A percentile compares a stretch with the other conserved stretches of the same genome.
These are phyloP conservation scores for Pezicula neosporulosa DNA, from an alignment of 2,329 filamentous ascomycete species.

Conservation along the genomic window DNA sequence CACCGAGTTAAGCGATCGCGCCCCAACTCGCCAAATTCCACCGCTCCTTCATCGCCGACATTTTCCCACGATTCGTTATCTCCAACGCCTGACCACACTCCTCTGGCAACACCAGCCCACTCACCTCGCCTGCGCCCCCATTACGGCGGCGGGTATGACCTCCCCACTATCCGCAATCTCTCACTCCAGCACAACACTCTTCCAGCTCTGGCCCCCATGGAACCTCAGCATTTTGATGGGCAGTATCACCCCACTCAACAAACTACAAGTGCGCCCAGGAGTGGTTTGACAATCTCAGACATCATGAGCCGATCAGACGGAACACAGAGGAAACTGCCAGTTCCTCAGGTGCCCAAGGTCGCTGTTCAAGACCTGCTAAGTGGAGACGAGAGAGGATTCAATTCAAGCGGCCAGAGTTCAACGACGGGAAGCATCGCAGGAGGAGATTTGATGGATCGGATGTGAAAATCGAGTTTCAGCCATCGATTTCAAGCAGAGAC, in stretches of 20 bases:
- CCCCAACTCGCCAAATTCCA: conserved; percentile 92
- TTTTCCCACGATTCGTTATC: conserved; percentile 96
- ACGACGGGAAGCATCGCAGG: conserved; percentile 75
- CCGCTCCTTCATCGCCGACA: conserved; percentile 90
- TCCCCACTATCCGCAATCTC: conserved; percentile 79
- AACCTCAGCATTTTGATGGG: conserved; percentile 36
- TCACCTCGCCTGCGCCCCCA: conserved; percentile 80
- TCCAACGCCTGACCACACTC: conserved; percentile 96
- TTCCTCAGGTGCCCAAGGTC: conserved; percentile 87
- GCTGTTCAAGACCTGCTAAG: conserved; percentile 82
- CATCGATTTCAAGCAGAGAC: too few relatives aligned
- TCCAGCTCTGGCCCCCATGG: conserved; percentile 68
- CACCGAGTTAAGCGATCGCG: conserved; percentile 82
- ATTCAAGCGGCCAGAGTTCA: conserved; percentile 73
- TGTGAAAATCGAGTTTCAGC: conserved; percentile 23
- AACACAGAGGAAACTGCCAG: conserved; percentile 83
- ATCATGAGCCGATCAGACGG: conserved; percentile 90
- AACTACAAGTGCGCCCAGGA: conserved; percentile 40
- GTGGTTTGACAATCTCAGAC: conserved; percentile 80
- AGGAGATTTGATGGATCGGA: conserved; percentile 60
- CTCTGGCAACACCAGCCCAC: conserved; percentile 92
- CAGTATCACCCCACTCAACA: conserved; percentile 48
- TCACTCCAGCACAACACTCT: conserved; percentile 55
- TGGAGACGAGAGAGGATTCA: conserved; percentile 51
- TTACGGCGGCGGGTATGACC: conserved; percentile 66